phyloP scores from a whole-genome alignment of 164 flowering plant species.

The Nelumbo lutea region DNA sequence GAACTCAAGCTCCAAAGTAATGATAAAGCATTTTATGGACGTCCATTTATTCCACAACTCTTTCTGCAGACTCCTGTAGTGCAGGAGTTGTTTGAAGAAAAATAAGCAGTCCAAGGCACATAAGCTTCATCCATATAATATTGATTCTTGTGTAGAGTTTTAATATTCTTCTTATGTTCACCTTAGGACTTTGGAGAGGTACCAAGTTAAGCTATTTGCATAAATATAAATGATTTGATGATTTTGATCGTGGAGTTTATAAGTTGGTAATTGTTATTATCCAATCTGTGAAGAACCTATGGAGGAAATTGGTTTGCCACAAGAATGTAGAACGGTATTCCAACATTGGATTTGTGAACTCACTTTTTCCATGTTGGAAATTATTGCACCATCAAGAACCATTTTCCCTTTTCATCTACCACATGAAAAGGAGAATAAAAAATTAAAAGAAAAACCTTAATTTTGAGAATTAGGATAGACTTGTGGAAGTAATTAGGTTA shows the following conservation, averaged over 20 bases:
- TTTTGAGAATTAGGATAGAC: too few species aligned
- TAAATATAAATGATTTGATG: too few species aligned
- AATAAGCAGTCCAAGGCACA: neutral
- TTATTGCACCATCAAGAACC: too few species aligned
- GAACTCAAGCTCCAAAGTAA: neutral
- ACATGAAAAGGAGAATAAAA: too few species aligned
- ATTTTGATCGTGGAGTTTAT: too few species aligned
- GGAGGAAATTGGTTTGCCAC: neutral
- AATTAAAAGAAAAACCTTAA: too few species aligned
- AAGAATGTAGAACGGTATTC: neutral
- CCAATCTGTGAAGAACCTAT: neutral
- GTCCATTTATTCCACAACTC: neutral
- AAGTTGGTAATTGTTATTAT: neutral
- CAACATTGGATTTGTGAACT: too few species aligned
- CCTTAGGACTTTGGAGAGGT: neutral
- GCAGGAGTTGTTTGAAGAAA: neutral
- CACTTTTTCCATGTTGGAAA: too few species aligned
- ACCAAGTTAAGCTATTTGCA: neutral
- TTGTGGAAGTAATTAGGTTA: too few species aligned
- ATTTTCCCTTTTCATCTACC: too few species aligned
- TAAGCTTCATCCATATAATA: neutral
- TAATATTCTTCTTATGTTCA: neutral
- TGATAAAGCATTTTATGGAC: neutral
- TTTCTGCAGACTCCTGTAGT: neutral
- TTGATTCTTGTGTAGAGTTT: neutral